phyloP scores from a whole-genome alignment of 2,329 filamentous ascomycete genomes.

The Pseudogymnoascus sp. region DNA sequence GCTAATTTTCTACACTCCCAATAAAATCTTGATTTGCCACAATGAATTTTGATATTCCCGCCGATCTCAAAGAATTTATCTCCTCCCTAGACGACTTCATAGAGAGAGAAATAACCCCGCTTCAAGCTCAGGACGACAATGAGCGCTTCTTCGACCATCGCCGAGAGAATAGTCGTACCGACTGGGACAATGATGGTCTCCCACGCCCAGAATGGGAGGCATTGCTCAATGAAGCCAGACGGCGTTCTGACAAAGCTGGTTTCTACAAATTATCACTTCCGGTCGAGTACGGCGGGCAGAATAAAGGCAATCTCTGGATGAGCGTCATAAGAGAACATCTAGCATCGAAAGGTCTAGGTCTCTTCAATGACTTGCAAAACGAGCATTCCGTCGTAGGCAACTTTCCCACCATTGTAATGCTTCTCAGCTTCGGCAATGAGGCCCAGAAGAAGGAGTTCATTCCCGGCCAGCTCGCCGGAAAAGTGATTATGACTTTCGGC shows the following conservation, averaged over 20 bases:
- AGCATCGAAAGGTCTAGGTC: conserved; percentile 47
- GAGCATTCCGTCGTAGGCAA: conserved; percentile 55
- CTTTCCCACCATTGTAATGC: conserved; percentile 53
- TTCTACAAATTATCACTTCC: conserved; percentile 53
- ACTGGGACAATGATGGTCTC: conserved; percentile 43
- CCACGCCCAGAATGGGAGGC: conserved; percentile 51
- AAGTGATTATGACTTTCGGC: conserved; percentile 51
- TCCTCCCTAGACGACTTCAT: conserved; percentile 49
- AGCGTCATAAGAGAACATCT: conserved; percentile 52
- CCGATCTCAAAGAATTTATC: conserved; percentile 40
- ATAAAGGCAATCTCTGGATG: conserved; percentile 51
- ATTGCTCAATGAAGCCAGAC: conserved; percentile 40
- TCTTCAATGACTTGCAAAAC: conserved; percentile 56
- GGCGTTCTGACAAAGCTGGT: conserved; percentile 48
- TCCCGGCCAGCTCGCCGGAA: conserved; percentile 41
- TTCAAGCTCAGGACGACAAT: conserved; percentile 52
- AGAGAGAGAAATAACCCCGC: conserved; percentile 41
- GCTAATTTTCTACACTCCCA: background rate
- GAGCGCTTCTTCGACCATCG: conserved; percentile 58
- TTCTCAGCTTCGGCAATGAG: conserved; percentile 48
- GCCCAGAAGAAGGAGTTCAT: conserved; percentile 47
- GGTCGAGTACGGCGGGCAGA: conserved; percentile 43
- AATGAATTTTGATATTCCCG: conserved; percentile 49
- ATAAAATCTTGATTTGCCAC: conserved; percentile 18
- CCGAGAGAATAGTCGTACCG: conserved; percentile 51